Evolutionary conservation across 108 stramenopile species (phyloP).

Genomic region (Parietichytrium sp.): DNA sequence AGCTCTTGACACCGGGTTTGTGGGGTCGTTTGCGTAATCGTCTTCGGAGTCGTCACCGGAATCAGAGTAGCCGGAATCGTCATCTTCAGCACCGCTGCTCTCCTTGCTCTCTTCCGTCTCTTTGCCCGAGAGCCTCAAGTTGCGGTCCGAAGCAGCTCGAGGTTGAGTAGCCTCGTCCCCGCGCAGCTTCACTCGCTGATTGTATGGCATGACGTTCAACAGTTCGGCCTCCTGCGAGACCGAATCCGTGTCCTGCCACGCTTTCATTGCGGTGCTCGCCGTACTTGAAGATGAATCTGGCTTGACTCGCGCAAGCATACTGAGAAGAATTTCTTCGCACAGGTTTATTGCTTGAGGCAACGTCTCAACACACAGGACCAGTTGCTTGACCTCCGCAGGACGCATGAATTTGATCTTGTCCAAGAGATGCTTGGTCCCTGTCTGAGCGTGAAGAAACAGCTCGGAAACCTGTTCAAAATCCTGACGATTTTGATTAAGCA

Average conservation of each 20-base stretch:
- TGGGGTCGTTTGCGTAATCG: not conserved
- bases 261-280: slow-evolving; percentile 41
- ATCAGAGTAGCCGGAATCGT: no score
- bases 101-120: not conserved
- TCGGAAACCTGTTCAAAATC: slow-evolving; percentile 65
- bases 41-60: not conserved
- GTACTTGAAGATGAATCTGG: not conserved
- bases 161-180: not conserved
- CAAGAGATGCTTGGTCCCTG: slow-evolving; percentile 72
- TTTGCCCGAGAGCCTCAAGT: not conserved
- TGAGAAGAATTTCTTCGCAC: slow-evolving; percentile 5
- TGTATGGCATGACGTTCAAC: slow-evolving; percentile 57
- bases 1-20: not conserved
- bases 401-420: slow-evolving; percentile 69
- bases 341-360: slow-evolving; percentile 38
- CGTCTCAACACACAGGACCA: slow-evolving; percentile 49
- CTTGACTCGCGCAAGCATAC: not conserved
- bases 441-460: slow-evolving; percentile 63
- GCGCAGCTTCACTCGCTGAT: slow-evolving; percentile 65
- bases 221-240: slow-evolving; percentile 47
- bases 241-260: slow-evolving; percentile 40
- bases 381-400: slow-evolving; percentile 45
- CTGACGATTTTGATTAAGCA: slow-evolving; percentile 55
- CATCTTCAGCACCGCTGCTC: no score
- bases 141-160: not conserved